phyloP scores from a whole-genome alignment of 2,329 filamentous ascomycete genomes.

The Verticillium albo-atrum region DNA sequence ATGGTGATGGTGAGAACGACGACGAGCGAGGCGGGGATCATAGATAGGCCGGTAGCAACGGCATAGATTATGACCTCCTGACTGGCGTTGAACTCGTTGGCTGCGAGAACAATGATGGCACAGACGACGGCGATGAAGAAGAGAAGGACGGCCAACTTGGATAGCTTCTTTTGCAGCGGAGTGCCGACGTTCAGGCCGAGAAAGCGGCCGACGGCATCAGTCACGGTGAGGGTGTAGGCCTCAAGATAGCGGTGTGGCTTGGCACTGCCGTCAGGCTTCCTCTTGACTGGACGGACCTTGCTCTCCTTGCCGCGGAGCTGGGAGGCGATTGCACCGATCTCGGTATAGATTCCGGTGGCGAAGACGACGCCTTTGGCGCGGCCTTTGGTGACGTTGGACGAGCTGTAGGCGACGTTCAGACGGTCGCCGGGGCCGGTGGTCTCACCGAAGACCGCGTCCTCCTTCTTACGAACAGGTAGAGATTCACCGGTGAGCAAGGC shows the following conservation, averaged over 20 bases:
- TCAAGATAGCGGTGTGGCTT: conserved; percentile 41
- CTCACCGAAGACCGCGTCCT: conserved; percentile 40
- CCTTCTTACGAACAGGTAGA: conserved; percentile 50
- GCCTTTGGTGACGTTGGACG: conserved; percentile 58
- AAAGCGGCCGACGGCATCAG: conserved; percentile 55
- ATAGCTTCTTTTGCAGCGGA: conserved; percentile 62
- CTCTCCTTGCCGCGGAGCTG: conserved; percentile 51
- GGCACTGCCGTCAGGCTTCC: conserved; percentile 37
- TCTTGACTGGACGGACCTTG: conserved; percentile 37
- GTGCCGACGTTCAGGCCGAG: conserved; percentile 62
- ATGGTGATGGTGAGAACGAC: conserved; percentile 66
- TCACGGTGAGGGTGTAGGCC: conserved; percentile 35
- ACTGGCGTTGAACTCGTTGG: conserved; percentile 46
- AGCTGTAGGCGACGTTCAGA: conserved; percentile 58
- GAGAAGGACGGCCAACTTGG: conserved; percentile 58
- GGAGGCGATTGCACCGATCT: conserved; percentile 60
- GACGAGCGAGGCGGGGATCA: conserved; percentile 60
- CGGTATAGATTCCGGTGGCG: conserved; percentile 54
- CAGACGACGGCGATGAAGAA: conserved; percentile 61
- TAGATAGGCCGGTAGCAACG: conserved; percentile 53
- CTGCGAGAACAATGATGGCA: conserved; percentile 60
- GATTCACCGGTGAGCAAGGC: conserved; percentile 60
- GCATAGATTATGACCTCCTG: conserved; percentile 60
- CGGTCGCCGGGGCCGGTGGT: conserved; percentile 56
- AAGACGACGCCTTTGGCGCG: conserved; percentile 56